These are phyloP conservation scores for Stephania cephalantha DNA, from an alignment of 164 flowering plant species.

Conservation along the genomic window DNA sequence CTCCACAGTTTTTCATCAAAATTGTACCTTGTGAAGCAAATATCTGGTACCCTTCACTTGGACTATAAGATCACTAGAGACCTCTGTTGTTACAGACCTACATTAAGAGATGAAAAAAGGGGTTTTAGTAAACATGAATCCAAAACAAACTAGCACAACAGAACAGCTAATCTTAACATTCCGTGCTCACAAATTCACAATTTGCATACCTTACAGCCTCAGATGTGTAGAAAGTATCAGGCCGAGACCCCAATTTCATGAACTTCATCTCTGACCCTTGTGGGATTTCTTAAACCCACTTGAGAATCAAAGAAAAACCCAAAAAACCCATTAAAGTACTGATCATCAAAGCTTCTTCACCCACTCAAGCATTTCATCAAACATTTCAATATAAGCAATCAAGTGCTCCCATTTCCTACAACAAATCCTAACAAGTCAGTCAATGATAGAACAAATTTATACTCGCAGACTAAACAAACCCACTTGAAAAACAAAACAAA, in stretches of 20 bases:
- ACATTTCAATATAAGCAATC: slow-evolving; percentile 10
- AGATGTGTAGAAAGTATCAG: slow-evolving; percentile 81
- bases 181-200: not conserved
- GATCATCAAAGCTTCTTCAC: not conserved
- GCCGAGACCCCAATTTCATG: slow-evolving; percentile 95
- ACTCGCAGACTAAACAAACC: not conserved
- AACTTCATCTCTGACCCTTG: slow-evolving; percentile 68
- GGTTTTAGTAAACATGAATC: not conserved
- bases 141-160: not conserved
- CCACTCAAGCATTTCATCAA: not conserved
- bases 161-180: not conserved
- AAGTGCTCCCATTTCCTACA: slow-evolving; percentile 13
- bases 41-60: slow-evolving; percentile 72
- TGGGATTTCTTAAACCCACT: slow-evolving; percentile 6
- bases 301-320: not conserved
- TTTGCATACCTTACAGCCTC: slow-evolving; percentile 70
- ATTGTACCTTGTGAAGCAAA: slow-evolving; percentile 86
- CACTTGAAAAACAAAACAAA: not conserved
- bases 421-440: slow-evolving; percentile 1
- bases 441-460: slow-evolving; percentile 13
- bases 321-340: slow-evolving; percentile 8
- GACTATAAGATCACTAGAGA: slow-evolving; percentile 82
- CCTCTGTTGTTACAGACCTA: slow-evolving; percentile 84
- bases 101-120: slow-evolving; percentile 5
- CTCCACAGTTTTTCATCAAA: not conserved